Conservation (phyloP, 78 protist species). For the Guillardia theta region DNA sequence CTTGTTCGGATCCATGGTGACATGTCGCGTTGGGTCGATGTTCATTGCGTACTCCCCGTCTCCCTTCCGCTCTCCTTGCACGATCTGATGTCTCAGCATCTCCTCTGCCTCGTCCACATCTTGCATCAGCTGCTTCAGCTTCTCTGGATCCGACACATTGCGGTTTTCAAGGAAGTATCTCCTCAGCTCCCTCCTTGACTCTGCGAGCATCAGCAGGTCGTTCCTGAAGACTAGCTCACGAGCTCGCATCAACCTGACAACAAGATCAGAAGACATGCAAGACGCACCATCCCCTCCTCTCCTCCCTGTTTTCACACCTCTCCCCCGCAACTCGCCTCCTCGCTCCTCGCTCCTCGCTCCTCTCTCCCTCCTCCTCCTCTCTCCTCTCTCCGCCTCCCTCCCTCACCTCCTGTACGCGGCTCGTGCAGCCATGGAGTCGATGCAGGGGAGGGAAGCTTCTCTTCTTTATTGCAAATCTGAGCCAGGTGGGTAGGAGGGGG, state of each 20-base stretch:
- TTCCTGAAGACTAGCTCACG: background rate
- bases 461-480: too few relatives aligned
- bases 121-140: background rate
- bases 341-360: too few relatives aligned
- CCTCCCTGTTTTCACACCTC: background rate
- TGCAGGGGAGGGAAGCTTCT: too few relatives aligned
- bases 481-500: too few relatives aligned
- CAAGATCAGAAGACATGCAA: background rate
- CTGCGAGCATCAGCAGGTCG: background rate
- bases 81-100: background rate
- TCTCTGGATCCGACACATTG: background rate
- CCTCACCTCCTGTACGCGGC: too few relatives aligned
- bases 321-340: too few relatives aligned
- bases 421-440: background rate
- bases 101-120: background rate
- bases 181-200: background rate
- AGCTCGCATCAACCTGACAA: background rate
- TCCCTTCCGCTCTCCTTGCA: background rate
- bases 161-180: background rate
- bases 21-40: background rate
- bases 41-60: background rate
- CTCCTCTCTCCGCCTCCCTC: too few relatives aligned
- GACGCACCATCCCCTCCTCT: background rate
- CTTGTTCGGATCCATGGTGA: slow-evolving; percentile 7
- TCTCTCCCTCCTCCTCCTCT: too few relatives aligned